These are phyloP conservation scores for Cladorrhinum sp. DNA, from an alignment of 2,329 filamentous ascomycete genomes.

Conservation along the genomic window DNA sequence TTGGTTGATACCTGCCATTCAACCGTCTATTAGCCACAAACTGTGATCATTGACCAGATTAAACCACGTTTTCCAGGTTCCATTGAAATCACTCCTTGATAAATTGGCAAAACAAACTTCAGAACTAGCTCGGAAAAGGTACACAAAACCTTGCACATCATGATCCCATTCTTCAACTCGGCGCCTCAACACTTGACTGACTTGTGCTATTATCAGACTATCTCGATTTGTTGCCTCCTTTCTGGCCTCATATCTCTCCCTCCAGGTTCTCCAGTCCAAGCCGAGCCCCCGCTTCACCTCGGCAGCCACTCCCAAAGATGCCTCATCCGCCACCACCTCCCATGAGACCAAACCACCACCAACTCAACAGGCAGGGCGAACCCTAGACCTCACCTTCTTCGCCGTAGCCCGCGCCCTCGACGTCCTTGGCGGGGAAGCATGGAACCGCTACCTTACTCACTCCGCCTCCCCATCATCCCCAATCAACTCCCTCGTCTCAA, in stretches of 20 bases:
- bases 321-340: too few species aligned
- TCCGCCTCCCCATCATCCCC: constrained; percentile 46
- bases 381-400: constrained; percentile 81
- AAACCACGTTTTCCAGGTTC: constrained; percentile 27
- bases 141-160: constrained; percentile 16
- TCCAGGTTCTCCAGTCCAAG: constrained; percentile 57
- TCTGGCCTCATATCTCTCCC: constrained; percentile 55
- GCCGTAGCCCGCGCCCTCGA: constrained; percentile 69
- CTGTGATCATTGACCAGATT: not conserved
- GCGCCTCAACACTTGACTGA: too few species aligned
- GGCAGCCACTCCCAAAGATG: constrained; percentile 34
- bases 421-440: constrained; percentile 63
- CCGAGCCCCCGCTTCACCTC: constrained; percentile 45
- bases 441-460: constrained; percentile 52
- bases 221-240: constrained; percentile 57
- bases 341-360: constrained; percentile 29
- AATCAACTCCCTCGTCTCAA: constrained; percentile 43
- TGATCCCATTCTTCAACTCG: not conserved
- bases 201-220: too few species aligned
- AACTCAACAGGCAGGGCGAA: constrained; percentile 58
- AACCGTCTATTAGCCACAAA: not conserved
- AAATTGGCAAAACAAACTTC: constrained; percentile 28
- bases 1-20: not conserved
- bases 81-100: constrained; percentile 31
- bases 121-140: constrained; percentile 33